Evolutionary conservation across 805 yeast genomes (phyloP), one percentile per base, ranked within the genome.

Genomic region (Wickerhamomyces subpelliculosus): DNA sequence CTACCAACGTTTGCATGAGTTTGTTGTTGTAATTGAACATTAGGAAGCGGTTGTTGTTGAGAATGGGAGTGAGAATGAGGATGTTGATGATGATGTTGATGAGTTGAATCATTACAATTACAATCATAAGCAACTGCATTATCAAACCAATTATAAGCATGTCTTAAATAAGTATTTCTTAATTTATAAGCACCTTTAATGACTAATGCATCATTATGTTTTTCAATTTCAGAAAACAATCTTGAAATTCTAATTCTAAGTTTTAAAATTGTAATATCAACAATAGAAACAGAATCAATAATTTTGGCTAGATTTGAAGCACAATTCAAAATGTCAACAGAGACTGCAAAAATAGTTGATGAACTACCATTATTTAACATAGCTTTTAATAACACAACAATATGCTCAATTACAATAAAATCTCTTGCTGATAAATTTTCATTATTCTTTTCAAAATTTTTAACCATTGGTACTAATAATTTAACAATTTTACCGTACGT

Each of bases 71-170:
- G n/a, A n/a, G n/a, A n/a, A n/a, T n/a, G n/a, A n/a, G n/a, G n/a
- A 34, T 39, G 30, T 29, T 18, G 22, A 11, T 34, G 37, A 23
- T 14, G 39, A 27, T 38, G 27, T 2, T 23, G 26, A 10, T 37
- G 37, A 21, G 20, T 46, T 47, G 25, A 21, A 16, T 43, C 43
- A 6, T 47, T 53, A 19, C 55, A 42, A 31, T 57, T 62, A 32
- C 54, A 60, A 19, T 67, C 69, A 32, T 54, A 61, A 18, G 68
- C 63, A 5, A 74, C 68, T 1, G 82, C 68, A 28, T 62, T 58
- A 37, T 73, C 78, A 42, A 78, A 64, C 83, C 83, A 77, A 28
- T 65, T 73, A 21, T 69, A 65, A 1, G 64, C 63, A 4, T 61
- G 48, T 41, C 70, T 69, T 16, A 78, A 62, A 58, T 68, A 68